phyloP scores from a whole-genome alignment of 768 basidiomycete species.

The Antrodiella citrinella region DNA sequence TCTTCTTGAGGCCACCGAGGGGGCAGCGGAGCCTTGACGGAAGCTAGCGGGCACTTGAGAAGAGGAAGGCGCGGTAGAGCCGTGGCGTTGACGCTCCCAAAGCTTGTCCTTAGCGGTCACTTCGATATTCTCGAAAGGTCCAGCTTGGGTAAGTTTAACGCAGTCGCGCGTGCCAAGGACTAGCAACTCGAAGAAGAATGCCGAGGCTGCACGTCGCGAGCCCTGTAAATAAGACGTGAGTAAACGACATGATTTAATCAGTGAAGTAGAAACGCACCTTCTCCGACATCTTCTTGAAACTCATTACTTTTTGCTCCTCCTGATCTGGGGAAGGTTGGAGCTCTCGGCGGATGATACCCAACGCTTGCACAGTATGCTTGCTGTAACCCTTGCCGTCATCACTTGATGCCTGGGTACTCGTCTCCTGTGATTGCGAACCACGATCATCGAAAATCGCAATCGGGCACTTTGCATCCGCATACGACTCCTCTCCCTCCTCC shows the following conservation, averaged over 20 bases:
- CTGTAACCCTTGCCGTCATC: conserved; percentile 71
- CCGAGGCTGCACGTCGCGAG: conserved; percentile 83
- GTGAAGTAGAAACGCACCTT: conserved; percentile 40
- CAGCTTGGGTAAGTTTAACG: conserved; percentile 66
- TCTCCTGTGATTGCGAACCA: conserved; percentile 40
- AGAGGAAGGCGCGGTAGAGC: conserved; percentile 36
- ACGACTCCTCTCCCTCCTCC: conserved; percentile 56
- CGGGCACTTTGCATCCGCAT: conserved; percentile 64
- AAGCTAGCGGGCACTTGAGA: conserved; percentile 26
- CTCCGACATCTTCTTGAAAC: conserved; percentile 71
- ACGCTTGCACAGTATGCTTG: conserved; percentile 82
- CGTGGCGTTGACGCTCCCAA: conserved; percentile 62
- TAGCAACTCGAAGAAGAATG: conserved; percentile 97
- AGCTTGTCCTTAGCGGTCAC: conserved; percentile 75
- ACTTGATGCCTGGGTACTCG: conserved; percentile 35
- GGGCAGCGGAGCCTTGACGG: conserved; percentile 5
- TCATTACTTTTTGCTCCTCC: conserved; percentile 50
- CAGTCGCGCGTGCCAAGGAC: conserved; percentile 92
- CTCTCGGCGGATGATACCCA: conserved; percentile 67
- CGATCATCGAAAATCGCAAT: conserved; percentile 76
- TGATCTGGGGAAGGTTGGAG: conserved; percentile 43
- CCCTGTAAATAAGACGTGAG: conserved; percentile 40
- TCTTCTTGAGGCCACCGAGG: conserved; percentile 11
- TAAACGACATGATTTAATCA: background rate
- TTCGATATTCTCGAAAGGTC: conserved; percentile 81